Base-by-base conservation (phyloP, 2,329 filamentous ascomycete species). In the Pseudonectria buxi region DNA sequence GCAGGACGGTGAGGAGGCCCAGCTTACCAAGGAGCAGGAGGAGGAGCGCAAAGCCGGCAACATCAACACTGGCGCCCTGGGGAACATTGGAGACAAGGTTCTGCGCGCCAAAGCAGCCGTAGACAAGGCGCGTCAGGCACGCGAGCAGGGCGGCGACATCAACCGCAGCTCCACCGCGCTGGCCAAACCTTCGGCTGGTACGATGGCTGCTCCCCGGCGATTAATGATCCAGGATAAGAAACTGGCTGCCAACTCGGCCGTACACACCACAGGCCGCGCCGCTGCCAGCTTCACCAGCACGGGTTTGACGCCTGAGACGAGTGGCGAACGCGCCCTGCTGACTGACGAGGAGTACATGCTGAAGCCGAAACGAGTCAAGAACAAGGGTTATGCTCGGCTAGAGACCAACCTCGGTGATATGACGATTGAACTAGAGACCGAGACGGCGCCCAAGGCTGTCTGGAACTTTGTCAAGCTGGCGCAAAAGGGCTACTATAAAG, bases 301-400 rank as follows among this genome's bases (percentile, higher is more conserved):
- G 0, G 90, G 92, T 5, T 65, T 98, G 33, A 95, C 90, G 1
- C 89, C 89, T 0, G 85, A 94, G 56, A 98, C 92, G 0, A 89
- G 85, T 36, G 83, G 78, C 48, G 87, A 94, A 54, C 76, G 89
- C 35, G 90, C 92, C 4, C 68, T 94, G 30, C 72, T 98, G 30
- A 86, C 83, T 1, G 88, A 95, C 44, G 92, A 98, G 64, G 89
- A 96, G 57, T 98, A 90, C 63, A 94, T 98, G 85, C 74, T 98
- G 35, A 87, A 86, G 59, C 88, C 89, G 6, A 85, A 83, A 51
- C 79, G 87, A 27, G 80, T 98, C 41, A 95, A 94, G 63, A 77
- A 76, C 48, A 94, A 90, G 51, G 92, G 90, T 16, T 96, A 95
- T 57, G 89, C 85, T 6, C 80, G 87, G n/a, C 76, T 98, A 30